These are phyloP conservation scores for Pythium dissimile DNA, from an alignment of 352 stramenopile species.

Conservation along the genomic window DNA sequence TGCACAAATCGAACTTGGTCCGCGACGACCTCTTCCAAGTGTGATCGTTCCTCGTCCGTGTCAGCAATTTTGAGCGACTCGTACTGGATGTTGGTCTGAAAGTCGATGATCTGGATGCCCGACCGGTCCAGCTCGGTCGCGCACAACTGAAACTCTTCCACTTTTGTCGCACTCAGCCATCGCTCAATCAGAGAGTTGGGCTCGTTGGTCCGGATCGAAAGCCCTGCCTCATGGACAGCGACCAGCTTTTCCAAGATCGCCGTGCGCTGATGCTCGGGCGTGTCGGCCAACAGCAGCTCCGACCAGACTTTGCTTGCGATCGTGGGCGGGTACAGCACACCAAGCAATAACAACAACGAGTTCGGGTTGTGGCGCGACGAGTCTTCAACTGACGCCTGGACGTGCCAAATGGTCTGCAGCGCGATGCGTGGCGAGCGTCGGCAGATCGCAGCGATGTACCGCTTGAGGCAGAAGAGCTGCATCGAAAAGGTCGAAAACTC, in stretches of 20 bases:
- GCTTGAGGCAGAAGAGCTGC: conserved; percentile 65
- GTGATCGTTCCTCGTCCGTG: conserved; percentile 7
- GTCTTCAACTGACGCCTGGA: conserved; percentile 61
- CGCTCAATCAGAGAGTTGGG: conserved; percentile 48
- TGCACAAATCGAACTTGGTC: conserved; percentile 78
- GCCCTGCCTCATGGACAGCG: conserved; percentile 29
- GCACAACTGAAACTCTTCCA: conserved; percentile 48
- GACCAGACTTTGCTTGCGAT: conserved; percentile 40
- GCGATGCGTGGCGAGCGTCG: conserved; percentile 65
- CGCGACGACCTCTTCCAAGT: conserved; percentile 59
- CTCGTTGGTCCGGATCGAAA: conserved; percentile 45
- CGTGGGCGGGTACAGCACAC: conserved; percentile 51
- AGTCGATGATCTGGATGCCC: conserved; percentile 58
- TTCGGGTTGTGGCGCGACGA: conserved; percentile 52
- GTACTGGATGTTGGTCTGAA: conserved; percentile 71
- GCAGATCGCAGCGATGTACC: conserved; percentile 70
- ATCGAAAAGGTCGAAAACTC: conserved; percentile 39
- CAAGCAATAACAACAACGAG: conserved; percentile 54
- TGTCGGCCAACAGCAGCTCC: conserved; percentile 58
- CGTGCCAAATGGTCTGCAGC: conserved; percentile 79
- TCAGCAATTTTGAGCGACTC: conserved; percentile 44
- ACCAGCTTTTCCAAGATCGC: conserved; percentile 45
- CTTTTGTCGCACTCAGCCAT: conserved; percentile 53
- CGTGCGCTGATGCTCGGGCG: conserved; percentile 46
- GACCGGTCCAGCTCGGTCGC: conserved; percentile 40